Conservation (phyloP, 169 alveolate genomes). For the Eimeria necatrix region DNA sequence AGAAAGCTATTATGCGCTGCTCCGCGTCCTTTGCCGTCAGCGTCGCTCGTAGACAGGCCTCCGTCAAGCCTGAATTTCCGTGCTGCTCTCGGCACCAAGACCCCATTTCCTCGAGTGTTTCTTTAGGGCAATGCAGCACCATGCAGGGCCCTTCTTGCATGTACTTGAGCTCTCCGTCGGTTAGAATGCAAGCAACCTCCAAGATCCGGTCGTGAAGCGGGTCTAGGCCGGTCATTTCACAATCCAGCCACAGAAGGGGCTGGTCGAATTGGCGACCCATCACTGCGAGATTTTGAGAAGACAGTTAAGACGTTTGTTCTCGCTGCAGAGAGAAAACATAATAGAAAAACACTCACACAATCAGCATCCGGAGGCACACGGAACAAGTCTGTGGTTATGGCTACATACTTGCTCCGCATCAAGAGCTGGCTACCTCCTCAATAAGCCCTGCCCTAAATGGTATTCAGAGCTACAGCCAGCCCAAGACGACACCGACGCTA, state of each 20-base stretch:
- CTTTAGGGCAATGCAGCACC: conserved; percentile 86
- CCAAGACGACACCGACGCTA: not conserved
- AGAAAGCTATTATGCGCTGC: conserved; percentile 36
- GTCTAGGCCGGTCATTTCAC: conserved; percentile 92
- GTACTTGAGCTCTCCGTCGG: conserved; percentile 85
- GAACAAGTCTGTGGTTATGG: not conserved
- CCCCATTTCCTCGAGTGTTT: conserved; percentile 86
- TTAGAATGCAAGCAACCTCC: conserved; percentile 90
- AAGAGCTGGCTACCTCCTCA: no score
- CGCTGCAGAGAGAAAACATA: not conserved
- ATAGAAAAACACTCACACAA: not conserved
- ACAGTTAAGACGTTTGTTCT: not conserved
- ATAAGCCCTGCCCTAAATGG: no score
- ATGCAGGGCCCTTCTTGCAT: conserved; percentile 87
- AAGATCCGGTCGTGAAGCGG: conserved; percentile 84
- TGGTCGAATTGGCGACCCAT: conserved; percentile 23
- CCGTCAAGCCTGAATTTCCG: conserved; percentile 87
- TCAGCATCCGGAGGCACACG: not conserved
- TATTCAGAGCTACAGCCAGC: no score
- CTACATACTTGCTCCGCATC: no score
- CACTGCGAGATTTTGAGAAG: not conserved
- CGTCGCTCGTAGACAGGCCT: conserved; percentile 81
- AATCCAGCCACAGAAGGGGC: conserved; percentile 89
- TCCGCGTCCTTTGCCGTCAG: conserved; percentile 87
- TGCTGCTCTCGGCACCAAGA: conserved; percentile 88